Evolutionary conservation across 192 early-diverging fungal genomes (phyloP).

Genomic region (Dispira parvispora): DNA sequence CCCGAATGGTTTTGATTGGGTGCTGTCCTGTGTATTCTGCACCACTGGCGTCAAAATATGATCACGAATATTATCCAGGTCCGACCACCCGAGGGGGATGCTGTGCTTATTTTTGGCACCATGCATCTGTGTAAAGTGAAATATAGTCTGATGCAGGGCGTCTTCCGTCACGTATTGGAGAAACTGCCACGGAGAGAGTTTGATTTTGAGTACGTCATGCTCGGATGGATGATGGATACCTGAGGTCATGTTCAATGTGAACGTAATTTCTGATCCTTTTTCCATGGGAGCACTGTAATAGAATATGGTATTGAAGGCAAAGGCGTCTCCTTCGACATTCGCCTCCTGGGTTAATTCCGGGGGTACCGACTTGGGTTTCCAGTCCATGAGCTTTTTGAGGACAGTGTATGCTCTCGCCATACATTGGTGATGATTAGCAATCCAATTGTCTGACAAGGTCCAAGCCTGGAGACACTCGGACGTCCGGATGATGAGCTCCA

Average conservation of each 20-base stretch:
- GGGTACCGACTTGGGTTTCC: not conserved
- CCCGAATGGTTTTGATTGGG: too few relatives aligned
- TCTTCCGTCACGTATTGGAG: not conserved
- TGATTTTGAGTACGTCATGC: not conserved
- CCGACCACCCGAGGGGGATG: not conserved
- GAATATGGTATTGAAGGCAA: not conserved
- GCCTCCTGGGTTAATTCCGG: not conserved
- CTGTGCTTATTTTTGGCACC: too few relatives aligned
- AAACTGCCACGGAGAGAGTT: not conserved
- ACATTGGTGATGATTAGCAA: not conserved
- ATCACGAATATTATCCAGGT: not conserved
- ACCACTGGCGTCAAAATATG: not conserved
- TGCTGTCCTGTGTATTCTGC: too few relatives aligned
- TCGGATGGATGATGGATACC: not conserved
- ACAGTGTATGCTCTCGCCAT: not conserved
- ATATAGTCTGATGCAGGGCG: not conserved
- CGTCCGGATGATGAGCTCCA: conserved; percentile 2
- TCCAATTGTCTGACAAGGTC: not conserved
- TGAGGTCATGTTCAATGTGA: not conserved
- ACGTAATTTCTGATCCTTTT: not conserved
- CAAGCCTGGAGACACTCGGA: not conserved
- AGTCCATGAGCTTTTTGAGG: not conserved
- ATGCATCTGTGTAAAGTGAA: not conserved
- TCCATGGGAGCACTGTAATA: not conserved
- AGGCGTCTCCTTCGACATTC: not conserved